These are phyloP conservation scores for Tillandsia leiboldiana DNA, from an alignment of 176 grass and related monocot species.

Conservation along the genomic window DNA sequence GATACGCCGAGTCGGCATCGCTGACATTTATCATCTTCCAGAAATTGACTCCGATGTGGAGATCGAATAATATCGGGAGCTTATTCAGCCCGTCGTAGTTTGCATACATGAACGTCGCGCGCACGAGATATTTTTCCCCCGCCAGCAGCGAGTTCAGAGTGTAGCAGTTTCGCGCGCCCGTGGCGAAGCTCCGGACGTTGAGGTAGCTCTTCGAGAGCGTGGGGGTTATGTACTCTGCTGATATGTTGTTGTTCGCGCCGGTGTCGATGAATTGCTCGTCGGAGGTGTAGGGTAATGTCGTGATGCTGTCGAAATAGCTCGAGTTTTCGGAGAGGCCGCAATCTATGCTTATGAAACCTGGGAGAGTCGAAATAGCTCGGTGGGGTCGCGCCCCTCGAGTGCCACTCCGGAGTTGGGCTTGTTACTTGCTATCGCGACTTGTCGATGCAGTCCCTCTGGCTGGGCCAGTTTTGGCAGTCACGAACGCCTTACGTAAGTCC, in stretches of 20 bases:
- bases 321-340: conserved; percentile 20
- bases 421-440: no score
- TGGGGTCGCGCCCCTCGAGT: no score
- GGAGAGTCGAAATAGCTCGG: neutral
- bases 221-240: neutral
- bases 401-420: no score
- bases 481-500: no score
- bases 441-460: no score
- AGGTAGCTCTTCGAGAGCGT: neutral
- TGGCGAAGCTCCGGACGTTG: conserved; percentile 33
- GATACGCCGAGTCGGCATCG: neutral
- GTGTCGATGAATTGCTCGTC: conserved; percentile 23
- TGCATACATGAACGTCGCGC: conserved; percentile 4
- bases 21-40: conserved; percentile 6
- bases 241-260: conserved; percentile 8
- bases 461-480: no score
- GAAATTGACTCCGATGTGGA: conserved; percentile 13
- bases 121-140: conserved; percentile 15
- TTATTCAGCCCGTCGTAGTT: conserved; percentile 28
- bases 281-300: conserved; percentile 26
- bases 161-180: conserved; percentile 30
- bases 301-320: conserved; percentile 19
- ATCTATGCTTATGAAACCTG: conserved; percentile 39
- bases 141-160: conserved; percentile 1
- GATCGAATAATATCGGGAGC: conserved; percentile 17